A percentile compares a stretch with the other conserved stretches of the same genome.
These are phyloP conservation scores for Penicillium sumatraense DNA, from an alignment of 2,329 filamentous ascomycete species.

Conservation along the genomic window DNA sequence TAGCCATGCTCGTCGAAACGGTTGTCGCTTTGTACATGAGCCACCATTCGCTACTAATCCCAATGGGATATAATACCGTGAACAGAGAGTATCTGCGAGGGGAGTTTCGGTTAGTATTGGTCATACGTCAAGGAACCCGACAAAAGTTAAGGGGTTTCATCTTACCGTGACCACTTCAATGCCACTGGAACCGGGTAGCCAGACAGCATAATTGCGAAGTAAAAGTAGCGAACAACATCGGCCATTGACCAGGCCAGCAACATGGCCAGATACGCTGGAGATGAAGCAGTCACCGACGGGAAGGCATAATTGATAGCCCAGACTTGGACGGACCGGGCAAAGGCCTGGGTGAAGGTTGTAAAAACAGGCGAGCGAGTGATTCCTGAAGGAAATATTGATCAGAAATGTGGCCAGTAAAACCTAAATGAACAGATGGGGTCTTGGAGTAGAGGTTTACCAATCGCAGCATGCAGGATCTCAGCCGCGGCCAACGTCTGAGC, in stretches of 20 bases:
- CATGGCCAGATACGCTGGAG: constrained; percentile 29
- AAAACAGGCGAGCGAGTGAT: constrained; percentile 33
- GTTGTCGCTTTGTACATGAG: constrained; percentile 31
- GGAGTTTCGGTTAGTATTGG: not conserved
- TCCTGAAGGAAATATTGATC: constrained; percentile 17
- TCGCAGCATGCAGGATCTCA: constrained; percentile 33
- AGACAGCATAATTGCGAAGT: constrained; percentile 29
- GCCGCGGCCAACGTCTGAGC: constrained; percentile 31
- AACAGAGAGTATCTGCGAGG: constrained; percentile 34
- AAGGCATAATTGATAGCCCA: constrained; percentile 36
- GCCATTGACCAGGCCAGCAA: constrained; percentile 34
- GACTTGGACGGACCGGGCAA: constrained; percentile 36
- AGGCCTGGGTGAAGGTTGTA: constrained; percentile 37
- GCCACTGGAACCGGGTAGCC: constrained; percentile 14
- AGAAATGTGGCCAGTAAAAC: not conserved
- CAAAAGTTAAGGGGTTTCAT: not conserved
- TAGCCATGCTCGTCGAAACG: constrained; percentile 9
- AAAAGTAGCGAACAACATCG: constrained; percentile 31
- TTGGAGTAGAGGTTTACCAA: constrained; percentile 15
- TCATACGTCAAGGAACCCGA: not conserved
- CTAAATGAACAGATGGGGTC: not conserved
- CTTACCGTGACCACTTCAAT: constrained; percentile 32
- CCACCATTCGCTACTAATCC: constrained; percentile 36
- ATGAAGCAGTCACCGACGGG: constrained; percentile 19
- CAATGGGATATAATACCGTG: constrained; percentile 31